A percentile compares a stretch with the other conserved stretches of the same genome.
Conservation (phyloP, 176 grass and related monocot genomes). For the Phyllostachys edulis region DNA sequence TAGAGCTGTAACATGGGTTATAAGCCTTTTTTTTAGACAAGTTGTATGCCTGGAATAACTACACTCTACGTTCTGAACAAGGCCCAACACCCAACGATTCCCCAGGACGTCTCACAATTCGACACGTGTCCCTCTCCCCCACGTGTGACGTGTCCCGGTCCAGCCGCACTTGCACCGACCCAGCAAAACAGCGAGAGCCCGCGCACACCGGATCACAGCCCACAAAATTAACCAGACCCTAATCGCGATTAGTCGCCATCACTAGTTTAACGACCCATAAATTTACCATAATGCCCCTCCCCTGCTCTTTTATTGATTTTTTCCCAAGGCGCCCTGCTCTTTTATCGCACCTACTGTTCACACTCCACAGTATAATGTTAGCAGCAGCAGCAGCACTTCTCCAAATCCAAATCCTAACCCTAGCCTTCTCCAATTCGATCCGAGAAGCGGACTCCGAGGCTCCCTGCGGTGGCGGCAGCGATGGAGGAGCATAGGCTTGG, state of each 20-base stretch:
- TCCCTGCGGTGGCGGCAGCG: neutral
- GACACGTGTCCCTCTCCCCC: neutral
- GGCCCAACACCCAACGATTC: too few species aligned
- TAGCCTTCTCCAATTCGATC: conserved; percentile 1
- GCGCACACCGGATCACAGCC: conserved; percentile 19
- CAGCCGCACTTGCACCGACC: neutral
- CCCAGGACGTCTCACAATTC: too few species aligned
- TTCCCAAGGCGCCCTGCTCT: neutral
- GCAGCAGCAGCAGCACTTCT: conserved; percentile 12
- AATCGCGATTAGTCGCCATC: neutral
- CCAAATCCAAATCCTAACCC: too few species aligned
- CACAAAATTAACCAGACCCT: neutral
- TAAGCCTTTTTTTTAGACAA: too few species aligned
- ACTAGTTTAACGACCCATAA: neutral
- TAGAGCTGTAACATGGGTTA: too few species aligned
- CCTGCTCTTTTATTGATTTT: neutral
- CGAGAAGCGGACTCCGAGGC: neutral
- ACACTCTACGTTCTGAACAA: too few species aligned
- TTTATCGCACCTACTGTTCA: conserved; percentile 33
- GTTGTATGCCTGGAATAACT: too few species aligned
- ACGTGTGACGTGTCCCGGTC: conserved; percentile 14
- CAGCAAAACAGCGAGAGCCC: neutral
- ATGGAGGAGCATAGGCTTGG: conserved; percentile 45
- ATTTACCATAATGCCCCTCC: conserved; percentile 29
- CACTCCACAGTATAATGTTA: conserved; percentile 22